Evolutionary conservation across 2,329 filamentous ascomycete genomes (phyloP).

Genomic region (Elsinoe ampelina): DNA sequence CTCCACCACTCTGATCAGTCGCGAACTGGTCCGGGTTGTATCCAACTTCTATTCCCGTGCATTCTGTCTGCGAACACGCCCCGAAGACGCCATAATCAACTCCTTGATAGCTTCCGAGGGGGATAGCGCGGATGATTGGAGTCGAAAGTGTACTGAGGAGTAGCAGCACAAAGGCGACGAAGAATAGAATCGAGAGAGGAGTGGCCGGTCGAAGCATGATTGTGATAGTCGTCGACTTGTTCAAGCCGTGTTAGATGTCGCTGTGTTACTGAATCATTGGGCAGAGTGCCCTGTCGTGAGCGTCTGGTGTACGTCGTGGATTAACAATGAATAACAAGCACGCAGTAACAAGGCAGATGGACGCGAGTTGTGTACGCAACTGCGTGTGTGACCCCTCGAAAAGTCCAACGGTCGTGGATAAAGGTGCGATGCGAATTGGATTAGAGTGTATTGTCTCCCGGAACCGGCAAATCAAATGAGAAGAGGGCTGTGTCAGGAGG

Average conservation of each 20-base stretch:
- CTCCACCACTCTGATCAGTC: constrained; percentile 34
- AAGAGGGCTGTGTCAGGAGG: constrained; percentile 1
- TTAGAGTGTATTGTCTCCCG: background rate
- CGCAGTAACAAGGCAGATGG: background rate
- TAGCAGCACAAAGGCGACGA: constrained; percentile 74
- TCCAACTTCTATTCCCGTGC: constrained; percentile 68
- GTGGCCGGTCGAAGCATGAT: constrained; percentile 87
- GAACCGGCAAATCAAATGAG: background rate
- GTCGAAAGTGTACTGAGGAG: constrained; percentile 84
- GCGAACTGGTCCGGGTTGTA: constrained; percentile 56
- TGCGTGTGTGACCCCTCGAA: constrained; percentile 9
- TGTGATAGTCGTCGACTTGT: constrained; percentile 17
- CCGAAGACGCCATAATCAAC: constrained; percentile 89
- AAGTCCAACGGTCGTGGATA: constrained; percentile 4
- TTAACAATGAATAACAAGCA: background rate
- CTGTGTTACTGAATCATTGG: constrained; percentile 1
- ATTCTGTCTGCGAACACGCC: constrained; percentile 59
- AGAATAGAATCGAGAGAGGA: constrained; percentile 75
- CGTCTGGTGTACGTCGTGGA: background rate
- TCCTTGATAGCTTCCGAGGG: constrained; percentile 66
- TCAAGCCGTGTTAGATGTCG: background rate
- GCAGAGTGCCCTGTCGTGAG: constrained; percentile 8
- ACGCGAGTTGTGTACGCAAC: constrained; percentile 5
- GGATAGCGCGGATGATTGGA: constrained; percentile 76
- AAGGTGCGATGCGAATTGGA: background rate